Evolutionary conservation across 257 asterid genomes (phyloP).

Genomic region (Lavandula angustifolia): DNA sequence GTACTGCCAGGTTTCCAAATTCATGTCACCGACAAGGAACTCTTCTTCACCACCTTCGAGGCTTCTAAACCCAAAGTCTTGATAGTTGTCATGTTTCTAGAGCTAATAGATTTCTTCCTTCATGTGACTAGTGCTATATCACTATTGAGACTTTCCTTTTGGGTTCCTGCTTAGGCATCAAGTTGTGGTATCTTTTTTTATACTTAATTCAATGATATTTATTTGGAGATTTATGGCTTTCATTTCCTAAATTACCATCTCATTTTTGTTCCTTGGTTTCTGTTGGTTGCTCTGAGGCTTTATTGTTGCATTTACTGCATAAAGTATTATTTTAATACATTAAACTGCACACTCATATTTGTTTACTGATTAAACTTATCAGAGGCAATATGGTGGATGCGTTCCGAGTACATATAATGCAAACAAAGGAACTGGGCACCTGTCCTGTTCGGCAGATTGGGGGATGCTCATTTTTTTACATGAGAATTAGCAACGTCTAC

Average conservation of each 20-base stretch:
- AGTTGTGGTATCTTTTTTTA: constrained; percentile 5
- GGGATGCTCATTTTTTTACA: constrained; percentile 98
- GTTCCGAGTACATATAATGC: constrained; percentile 95
- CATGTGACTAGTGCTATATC: constrained; percentile 18
- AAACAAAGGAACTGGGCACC: constrained; percentile 98
- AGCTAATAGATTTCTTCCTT: background rate
- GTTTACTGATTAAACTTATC: constrained; percentile 32
- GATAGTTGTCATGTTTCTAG: constrained; percentile 20
- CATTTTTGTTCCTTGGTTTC: constrained; percentile 23
- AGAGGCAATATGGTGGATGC: constrained; percentile 99
- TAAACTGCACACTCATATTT: constrained; percentile 25
- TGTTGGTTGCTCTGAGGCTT: constrained; percentile 14
- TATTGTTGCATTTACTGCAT: constrained; percentile 10
- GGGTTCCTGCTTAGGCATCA: constrained; percentile 5
- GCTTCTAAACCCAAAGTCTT: background rate
- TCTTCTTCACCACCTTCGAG: constrained; percentile 7
- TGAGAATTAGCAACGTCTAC: constrained; percentile 97
- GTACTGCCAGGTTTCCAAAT: background rate
- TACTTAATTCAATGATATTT: background rate
- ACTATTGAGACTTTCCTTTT: constrained; percentile 23
- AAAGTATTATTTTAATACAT: background rate
- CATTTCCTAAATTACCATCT: constrained; percentile 7
- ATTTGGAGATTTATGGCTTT: constrained; percentile 8
- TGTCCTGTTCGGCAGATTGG: constrained; percentile 99
- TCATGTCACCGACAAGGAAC: background rate